Evolutionary conservation across 768 basidiomycete genomes (phyloP).

Genomic region (Russula sp.): DNA sequence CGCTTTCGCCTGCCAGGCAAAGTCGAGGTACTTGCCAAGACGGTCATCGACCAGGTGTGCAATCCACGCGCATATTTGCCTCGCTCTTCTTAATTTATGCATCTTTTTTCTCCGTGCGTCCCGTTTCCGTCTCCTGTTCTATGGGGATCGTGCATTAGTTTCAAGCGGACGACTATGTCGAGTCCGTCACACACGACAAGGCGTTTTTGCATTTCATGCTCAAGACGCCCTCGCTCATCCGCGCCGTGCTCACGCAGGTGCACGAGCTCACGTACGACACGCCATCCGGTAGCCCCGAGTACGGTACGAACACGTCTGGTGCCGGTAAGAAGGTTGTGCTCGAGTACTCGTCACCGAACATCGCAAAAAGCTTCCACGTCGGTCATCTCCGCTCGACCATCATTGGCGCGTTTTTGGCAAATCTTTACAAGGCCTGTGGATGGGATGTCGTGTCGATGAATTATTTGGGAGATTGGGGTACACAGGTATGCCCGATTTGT

Average conservation of each 20-base stretch:
- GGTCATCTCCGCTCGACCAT: slow-evolving; percentile 97
- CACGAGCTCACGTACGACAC: slow-evolving; percentile 61
- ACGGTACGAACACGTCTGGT: slow-evolving; percentile 74
- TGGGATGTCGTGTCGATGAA: slow-evolving; percentile 91
- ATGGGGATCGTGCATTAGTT: slow-evolving; percentile 45
- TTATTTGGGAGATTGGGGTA: slow-evolving; percentile 98
- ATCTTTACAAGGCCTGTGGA: slow-evolving; percentile 86
- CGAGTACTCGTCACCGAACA: slow-evolving; percentile 96
- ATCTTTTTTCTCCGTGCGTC: no score
- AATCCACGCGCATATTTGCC: neutral
- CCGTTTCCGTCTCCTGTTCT: neutral
- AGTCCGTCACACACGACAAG: slow-evolving; percentile 60
- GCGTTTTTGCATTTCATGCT: slow-evolving; percentile 80
- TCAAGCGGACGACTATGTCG: slow-evolving; percentile 72
- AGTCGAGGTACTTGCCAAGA: slow-evolving; percentile 65
- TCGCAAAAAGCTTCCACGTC: slow-evolving; percentile 97
- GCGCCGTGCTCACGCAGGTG: slow-evolving; percentile 63
- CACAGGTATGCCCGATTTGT: slow-evolving; percentile 56
- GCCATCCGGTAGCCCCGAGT: slow-evolving; percentile 54
- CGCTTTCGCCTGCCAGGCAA: slow-evolving; percentile 83
- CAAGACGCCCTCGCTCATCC: slow-evolving; percentile 55
- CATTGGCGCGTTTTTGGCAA: slow-evolving; percentile 90
- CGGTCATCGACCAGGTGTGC: slow-evolving; percentile 62
- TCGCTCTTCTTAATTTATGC: neutral
- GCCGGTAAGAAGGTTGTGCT: slow-evolving; percentile 78